A percentile compares a stretch with the other conserved stretches of the same genome.
Conservation (phyloP, 1,139 yeast genomes). For the Yamadazyma jaroonii region DNA sequence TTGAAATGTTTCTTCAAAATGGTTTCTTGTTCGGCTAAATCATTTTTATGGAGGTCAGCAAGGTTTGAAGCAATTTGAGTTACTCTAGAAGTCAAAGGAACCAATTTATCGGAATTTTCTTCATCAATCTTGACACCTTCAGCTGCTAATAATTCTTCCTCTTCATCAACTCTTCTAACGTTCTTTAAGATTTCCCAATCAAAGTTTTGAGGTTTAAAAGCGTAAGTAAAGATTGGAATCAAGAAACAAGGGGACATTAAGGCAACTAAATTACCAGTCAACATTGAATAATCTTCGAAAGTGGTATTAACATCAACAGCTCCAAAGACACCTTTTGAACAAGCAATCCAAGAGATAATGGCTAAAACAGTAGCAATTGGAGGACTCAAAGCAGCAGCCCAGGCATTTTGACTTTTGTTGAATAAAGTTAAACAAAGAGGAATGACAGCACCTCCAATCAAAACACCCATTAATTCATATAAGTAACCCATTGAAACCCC, state of each 20-base stretch:
- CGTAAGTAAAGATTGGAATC: constrained; percentile 62
- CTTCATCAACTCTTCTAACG: constrained; percentile 59
- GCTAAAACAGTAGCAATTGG: constrained; percentile 61
- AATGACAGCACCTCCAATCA: constrained; percentile 81
- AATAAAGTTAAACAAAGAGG: constrained; percentile 73
- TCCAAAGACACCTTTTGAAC: constrained; percentile 54
- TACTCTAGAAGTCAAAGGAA: constrained; percentile 38
- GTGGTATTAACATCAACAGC: constrained; percentile 59
- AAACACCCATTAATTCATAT: constrained; percentile 82
- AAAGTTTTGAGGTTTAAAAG: constrained; percentile 67
- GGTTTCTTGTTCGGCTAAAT: constrained; percentile 37
- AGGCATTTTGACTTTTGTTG: constrained; percentile 61
- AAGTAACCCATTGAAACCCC: constrained; percentile 83
- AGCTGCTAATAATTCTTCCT: constrained; percentile 51
- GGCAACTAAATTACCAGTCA: constrained; percentile 83
- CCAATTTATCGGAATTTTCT: constrained; percentile 27
- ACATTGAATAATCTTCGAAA: constrained; percentile 78
- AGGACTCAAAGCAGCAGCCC: constrained; percentile 62
- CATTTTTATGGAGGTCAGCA: constrained; percentile 32
- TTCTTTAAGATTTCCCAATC: constrained; percentile 69
- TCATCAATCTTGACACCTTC: constrained; percentile 18
- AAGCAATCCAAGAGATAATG: constrained; percentile 63
- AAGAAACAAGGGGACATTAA: constrained; percentile 69
- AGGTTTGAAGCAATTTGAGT: constrained; percentile 43
- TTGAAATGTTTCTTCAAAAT: constrained; percentile 49